A percentile compares a stretch with the other conserved stretches of the same genome.
Conservation (phyloP, 1,284 basidiomycete genomes). For the Fomitiporia mediterranea region DNA sequence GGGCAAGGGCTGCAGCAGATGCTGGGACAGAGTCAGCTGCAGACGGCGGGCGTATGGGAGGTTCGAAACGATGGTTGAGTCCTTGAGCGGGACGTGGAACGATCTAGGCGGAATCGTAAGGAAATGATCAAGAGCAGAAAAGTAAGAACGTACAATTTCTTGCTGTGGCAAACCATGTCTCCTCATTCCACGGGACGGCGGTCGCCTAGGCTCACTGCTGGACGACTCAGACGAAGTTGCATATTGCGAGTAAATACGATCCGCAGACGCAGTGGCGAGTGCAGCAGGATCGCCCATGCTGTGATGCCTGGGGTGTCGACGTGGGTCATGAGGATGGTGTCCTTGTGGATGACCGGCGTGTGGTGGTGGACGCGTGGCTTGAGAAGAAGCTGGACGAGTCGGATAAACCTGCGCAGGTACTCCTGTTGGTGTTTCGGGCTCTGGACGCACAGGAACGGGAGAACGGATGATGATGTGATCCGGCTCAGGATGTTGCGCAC, state of each 20-base stretch:
- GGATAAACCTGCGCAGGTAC: background rate
- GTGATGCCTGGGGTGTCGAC: background rate
- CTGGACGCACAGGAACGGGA: background rate
- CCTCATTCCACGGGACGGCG: background rate
- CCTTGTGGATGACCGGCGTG: background rate
- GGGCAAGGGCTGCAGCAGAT: background rate
- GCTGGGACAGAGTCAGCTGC: background rate
- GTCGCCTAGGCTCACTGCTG: background rate
- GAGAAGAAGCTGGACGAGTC: background rate
- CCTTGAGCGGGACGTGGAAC: conserved; percentile 9
- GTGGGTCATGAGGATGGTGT: background rate
- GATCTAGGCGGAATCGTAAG: conserved; percentile 2
- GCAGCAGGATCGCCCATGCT: conserved; percentile 8
- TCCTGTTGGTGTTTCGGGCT: background rate
- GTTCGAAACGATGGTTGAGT: background rate
- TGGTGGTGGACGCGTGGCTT: background rate
- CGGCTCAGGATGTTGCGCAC: background rate
- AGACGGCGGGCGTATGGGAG: conserved; percentile 6
- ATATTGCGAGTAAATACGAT: background rate
- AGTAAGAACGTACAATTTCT: conserved; percentile 6
- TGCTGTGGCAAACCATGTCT: conserved; percentile 8
- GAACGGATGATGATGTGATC: conserved; percentile 21
- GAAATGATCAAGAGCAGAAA: background rate
- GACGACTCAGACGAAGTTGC: background rate
- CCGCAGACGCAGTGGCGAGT: conserved; percentile 2